Evolutionary conservation across 179 eudicot species (phyloP).

Genomic region (Kewa caespitosa): DNA sequence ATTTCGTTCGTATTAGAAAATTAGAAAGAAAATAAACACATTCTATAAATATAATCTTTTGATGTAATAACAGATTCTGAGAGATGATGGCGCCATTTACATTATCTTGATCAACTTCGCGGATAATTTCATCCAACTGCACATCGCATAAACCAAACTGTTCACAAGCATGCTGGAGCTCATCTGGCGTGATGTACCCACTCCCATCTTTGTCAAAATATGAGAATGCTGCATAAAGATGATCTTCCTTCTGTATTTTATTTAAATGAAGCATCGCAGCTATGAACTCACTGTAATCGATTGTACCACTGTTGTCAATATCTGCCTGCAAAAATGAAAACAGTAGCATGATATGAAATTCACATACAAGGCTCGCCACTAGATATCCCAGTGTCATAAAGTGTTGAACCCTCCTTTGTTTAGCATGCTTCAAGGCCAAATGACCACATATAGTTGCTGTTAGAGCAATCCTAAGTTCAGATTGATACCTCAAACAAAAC

Average conservation of each 20-base stretch:
- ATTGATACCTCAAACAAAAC: neutral
- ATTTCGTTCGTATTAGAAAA: neutral
- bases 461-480: neutral
- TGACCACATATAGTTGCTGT: neutral
- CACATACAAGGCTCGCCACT: neutral
- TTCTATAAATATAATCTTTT: neutral
- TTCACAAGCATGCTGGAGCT: constrained; percentile 46
- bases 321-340: constrained; percentile 38
- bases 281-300: constrained; percentile 45
- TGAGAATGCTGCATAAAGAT: constrained; percentile 42
- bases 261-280: constrained; percentile 52
- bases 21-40: neutral
- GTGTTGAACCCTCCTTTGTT: neutral
- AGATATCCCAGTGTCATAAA: neutral
- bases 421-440: neutral
- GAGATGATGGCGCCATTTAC: constrained; percentile 15
- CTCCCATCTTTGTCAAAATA: constrained; percentile 52
- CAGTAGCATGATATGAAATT: neutral
- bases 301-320: constrained; percentile 47
- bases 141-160: constrained; percentile 37
- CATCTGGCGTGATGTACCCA: constrained; percentile 47
- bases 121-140: constrained; percentile 41
- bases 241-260: constrained; percentile 47
- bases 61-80: neutral
- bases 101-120: constrained; percentile 48